Evolutionary conservation across 179 eudicot genomes (phyloP).

Genomic region (Pouteria campechiana): DNA sequence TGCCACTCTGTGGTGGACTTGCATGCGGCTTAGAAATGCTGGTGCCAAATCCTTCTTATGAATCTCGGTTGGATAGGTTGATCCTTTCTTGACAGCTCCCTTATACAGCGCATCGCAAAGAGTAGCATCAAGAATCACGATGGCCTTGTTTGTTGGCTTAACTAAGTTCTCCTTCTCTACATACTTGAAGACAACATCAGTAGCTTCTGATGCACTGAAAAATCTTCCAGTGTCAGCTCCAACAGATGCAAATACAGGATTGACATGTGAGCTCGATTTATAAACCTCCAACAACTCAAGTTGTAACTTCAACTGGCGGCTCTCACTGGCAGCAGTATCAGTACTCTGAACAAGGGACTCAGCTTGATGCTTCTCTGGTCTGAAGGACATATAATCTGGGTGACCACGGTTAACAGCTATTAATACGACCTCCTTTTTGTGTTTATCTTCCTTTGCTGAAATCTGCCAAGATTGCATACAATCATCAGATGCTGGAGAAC

Average conservation of each 20-base stretch:
- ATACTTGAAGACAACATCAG: slow-evolving; percentile 52
- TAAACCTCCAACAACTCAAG: slow-evolving; percentile 72
- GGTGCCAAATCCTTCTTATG: slow-evolving; percentile 80
- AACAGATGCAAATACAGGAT: slow-evolving; percentile 60
- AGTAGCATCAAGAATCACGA: slow-evolving; percentile 57
- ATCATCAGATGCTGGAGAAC: too few species aligned
- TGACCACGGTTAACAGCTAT: slow-evolving; percentile 64
- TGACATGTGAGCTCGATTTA: slow-evolving; percentile 73
- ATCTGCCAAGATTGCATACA: too few species aligned
- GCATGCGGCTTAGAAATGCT: slow-evolving; percentile 78
- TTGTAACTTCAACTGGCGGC: slow-evolving; percentile 20
- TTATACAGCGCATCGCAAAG: slow-evolving; percentile 91
- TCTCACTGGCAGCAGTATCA: slow-evolving; percentile 26
- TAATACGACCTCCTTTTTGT: slow-evolving; percentile 75
- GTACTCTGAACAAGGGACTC: slow-evolving; percentile 44
- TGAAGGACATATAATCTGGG: slow-evolving; percentile 62
- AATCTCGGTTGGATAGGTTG: slow-evolving; percentile 85
- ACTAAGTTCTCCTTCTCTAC: slow-evolving; percentile 81
- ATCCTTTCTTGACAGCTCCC: slow-evolving; percentile 80
- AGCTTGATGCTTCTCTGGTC: slow-evolving; percentile 61
- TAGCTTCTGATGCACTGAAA: slow-evolving; percentile 68
- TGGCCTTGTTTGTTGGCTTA: slow-evolving; percentile 59
- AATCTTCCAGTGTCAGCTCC: slow-evolving; percentile 66
- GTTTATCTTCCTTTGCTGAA: slow-evolving; percentile 79
- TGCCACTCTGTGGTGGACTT: slow-evolving; percentile 72